Percentiles rank a stretch among this genome's conserved stretches.
phyloP scores from a whole-genome alignment of 139 green algal genomes.

The Volvox reticuliferus region DNA sequence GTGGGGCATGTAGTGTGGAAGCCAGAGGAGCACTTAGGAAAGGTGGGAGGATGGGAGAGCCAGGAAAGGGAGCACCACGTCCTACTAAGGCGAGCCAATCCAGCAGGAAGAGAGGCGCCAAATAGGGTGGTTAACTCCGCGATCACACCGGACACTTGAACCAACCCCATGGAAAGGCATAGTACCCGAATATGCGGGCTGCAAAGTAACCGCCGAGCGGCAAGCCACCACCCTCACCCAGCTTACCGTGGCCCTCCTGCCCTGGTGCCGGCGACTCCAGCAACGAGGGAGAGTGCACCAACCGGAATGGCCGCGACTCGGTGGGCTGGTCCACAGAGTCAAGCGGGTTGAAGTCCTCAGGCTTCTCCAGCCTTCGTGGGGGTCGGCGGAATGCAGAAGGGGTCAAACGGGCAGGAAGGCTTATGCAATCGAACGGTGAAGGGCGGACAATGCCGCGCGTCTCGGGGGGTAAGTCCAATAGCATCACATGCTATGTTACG shows the following conservation, averaged over 20 bases:
- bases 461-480: too few species aligned
- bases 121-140: too few species aligned
- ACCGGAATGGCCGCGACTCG: background rate
- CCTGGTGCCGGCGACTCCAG: slow-evolving; percentile 10
- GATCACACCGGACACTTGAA: too few species aligned
- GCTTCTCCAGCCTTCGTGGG: background rate
- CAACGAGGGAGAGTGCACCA: background rate
- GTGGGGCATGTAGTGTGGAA: background rate
- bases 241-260: background rate
- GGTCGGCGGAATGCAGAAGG: background rate
- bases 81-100: too few species aligned
- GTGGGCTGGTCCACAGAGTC: slow-evolving; percentile 21
- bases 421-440: too few species aligned
- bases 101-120: too few species aligned
- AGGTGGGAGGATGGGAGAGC: background rate
- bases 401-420: too few species aligned
- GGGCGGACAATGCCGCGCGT: too few species aligned
- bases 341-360: slow-evolving; percentile 1
- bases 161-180: too few species aligned
- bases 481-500: too few species aligned
- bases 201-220: background rate
- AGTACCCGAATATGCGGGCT: background rate
- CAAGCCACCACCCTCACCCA: background rate
- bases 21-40: background rate
- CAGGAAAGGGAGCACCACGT: too few species aligned